Evolutionary conservation across 2,329 filamentous ascomycete species (phyloP).

Genomic region (Diaporthe sp.): DNA sequence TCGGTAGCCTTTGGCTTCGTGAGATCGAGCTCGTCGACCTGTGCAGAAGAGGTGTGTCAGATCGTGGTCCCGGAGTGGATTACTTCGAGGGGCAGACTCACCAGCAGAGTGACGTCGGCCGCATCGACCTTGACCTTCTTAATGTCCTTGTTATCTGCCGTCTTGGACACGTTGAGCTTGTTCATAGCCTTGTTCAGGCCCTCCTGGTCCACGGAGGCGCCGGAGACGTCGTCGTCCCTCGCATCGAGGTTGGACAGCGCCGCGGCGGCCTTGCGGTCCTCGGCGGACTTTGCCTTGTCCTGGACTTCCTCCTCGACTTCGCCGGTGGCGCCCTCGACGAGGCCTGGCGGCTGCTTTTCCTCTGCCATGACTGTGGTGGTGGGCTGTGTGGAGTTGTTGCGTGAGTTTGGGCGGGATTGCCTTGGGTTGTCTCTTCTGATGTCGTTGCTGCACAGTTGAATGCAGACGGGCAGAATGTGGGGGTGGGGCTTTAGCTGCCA

Average conservation of each 20-base stretch:
- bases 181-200: conserved; percentile 80
- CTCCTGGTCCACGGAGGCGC: conserved; percentile 73
- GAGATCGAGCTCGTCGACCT: conserved; percentile 79
- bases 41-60: background rate
- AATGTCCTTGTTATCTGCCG: conserved; percentile 55
- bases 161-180: conserved; percentile 57
- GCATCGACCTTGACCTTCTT: conserved; percentile 80
- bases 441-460: background rate
- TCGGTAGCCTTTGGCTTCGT: conserved; percentile 79
- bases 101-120: conserved; percentile 76
- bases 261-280: conserved; percentile 81
- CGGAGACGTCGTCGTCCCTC: conserved; percentile 56
- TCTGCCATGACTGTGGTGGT: conserved; percentile 63
- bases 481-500: background rate
- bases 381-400: conserved; percentile 1
- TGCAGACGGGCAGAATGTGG: conserved; percentile 9
- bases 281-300: conserved; percentile 70
- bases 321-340: conserved; percentile 70
- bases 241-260: conserved; percentile 77
- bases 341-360: conserved; percentile 65
- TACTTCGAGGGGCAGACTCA: conserved; percentile 50
- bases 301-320: conserved; percentile 68
- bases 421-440: background rate
- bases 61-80: background rate
- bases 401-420: background rate